These are phyloP conservation scores for Fusarium phyllophilum DNA, from an alignment of 2,329 filamentous ascomycete genomes.

Conservation along the genomic window DNA sequence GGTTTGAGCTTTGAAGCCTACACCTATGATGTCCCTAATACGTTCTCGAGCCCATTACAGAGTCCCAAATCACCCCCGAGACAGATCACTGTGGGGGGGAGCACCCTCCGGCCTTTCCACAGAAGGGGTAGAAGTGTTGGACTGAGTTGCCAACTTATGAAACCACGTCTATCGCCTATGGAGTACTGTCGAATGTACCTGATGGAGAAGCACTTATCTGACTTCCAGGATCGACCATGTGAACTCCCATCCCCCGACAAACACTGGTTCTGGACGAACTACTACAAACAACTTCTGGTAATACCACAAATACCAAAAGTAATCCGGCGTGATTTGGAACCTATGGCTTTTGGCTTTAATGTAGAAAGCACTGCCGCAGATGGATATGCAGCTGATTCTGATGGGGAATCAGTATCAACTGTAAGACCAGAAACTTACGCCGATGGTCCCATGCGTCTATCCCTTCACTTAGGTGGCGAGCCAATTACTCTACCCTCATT, in stretches of 20 bases:
- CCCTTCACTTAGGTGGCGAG: conserved; percentile 46
- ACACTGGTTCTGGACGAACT: conserved; percentile 49
- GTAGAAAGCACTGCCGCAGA: background rate
- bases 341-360: background rate
- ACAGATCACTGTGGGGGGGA: background rate
- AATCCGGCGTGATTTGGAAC: conserved; percentile 36
- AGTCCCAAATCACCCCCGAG: background rate
- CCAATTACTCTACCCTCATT: conserved; percentile 41
- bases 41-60: background rate
- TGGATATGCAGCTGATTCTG: conserved; percentile 13
- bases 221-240: conserved; percentile 41
- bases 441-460: conserved; percentile 45
- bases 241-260: conserved; percentile 46
- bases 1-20: background rate
- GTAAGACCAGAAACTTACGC: conserved; percentile 9
- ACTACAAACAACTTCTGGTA: conserved; percentile 52
- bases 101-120: background rate
- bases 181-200: conserved; percentile 52
- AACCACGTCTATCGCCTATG: conserved; percentile 53
- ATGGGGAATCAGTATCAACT: conserved; percentile 37
- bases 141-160: conserved; percentile 23
- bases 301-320: conserved; percentile 47
- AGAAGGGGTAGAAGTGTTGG: background rate
- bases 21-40: background rate
- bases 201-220: conserved; percentile 47